Percentiles rank a stretch among this genome's conserved stretches.
Evolutionary conservation across 2,329 filamentous ascomycete species (phyloP).

Genomic region (Elsinoe fawcettii): DNA sequence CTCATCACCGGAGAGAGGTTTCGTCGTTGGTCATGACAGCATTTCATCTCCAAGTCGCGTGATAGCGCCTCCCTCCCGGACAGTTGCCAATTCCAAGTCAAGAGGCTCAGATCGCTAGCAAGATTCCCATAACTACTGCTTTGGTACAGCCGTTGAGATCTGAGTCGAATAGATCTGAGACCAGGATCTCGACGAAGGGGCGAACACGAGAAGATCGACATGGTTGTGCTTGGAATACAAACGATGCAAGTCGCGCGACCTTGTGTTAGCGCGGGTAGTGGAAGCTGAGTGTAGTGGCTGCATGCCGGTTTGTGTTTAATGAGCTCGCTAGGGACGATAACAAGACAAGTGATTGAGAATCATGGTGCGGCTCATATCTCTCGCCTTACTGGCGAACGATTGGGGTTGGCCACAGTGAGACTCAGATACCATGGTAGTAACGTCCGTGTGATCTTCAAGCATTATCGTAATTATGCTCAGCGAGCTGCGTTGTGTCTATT

Average conservation of each 20-base stretch:
- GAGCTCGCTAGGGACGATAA: not conserved
- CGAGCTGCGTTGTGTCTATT: too few relatives aligned
- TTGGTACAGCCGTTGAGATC: slow-evolving; percentile 1
- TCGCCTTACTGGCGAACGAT: not conserved
- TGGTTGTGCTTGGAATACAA: not conserved
- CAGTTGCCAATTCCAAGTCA: not conserved
- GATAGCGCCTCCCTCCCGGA: too few relatives aligned
- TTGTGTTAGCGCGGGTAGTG: too few relatives aligned
- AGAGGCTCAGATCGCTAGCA: not conserved
- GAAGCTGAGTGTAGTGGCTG: too few relatives aligned
- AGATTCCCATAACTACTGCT: not conserved
- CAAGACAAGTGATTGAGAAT: not conserved
- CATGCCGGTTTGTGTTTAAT: not conserved
- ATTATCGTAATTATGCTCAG: too few relatives aligned
- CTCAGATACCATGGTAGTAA: not conserved
- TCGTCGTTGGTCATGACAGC: too few relatives aligned
- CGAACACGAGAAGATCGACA: not conserved
- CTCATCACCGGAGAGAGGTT: too few relatives aligned
- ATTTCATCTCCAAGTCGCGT: too few relatives aligned
- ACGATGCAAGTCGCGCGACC: not conserved
- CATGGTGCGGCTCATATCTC: not conserved
- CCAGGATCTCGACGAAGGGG: not conserved
- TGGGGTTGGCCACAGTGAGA: not conserved
- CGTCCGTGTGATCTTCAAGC: not conserved
- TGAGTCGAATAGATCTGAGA: not conserved